A percentile compares a stretch with the other conserved stretches of the same genome.
phyloP scores from a whole-genome alignment of 768 basidiomycete species.

The Mycena kentingensis region DNA sequence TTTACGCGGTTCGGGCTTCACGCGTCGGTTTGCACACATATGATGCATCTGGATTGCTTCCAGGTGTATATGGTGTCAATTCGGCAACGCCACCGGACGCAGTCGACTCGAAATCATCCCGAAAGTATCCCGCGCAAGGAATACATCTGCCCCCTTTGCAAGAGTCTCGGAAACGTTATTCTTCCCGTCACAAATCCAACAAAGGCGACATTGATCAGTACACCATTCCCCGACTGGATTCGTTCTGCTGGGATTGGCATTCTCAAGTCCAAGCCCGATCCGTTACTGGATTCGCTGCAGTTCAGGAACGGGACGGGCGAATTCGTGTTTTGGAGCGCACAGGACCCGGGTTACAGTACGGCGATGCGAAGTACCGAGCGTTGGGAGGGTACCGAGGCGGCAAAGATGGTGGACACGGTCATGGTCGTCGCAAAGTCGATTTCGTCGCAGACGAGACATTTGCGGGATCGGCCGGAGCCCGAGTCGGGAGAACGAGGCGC shows the following conservation, averaged over 20 bases:
- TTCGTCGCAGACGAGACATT: constrained; percentile 82
- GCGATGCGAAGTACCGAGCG: constrained; percentile 55
- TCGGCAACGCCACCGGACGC: constrained; percentile 81
- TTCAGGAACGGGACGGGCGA: constrained; percentile 82
- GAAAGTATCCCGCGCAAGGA: constrained; percentile 93
- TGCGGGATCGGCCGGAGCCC: constrained; percentile 75
- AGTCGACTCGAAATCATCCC: constrained; percentile 90
- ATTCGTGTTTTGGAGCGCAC: constrained; percentile 86
- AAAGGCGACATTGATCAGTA: constrained; percentile 50
- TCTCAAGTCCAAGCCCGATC: constrained; percentile 79
- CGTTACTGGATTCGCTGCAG: constrained; percentile 69
- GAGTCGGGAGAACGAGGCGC: constrained; percentile 74
- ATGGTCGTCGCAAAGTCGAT: constrained; percentile 76
- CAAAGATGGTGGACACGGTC: constrained; percentile 87
- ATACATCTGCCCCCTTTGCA: constrained; percentile 96
- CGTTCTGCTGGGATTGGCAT: constrained; percentile 87
- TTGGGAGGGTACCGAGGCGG: constrained; percentile 56
- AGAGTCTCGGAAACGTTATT: constrained; percentile 92
- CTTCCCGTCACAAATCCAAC: constrained; percentile 71
- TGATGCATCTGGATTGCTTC: constrained; percentile 97
- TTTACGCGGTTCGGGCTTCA: constrained; percentile 85
- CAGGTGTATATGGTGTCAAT: constrained; percentile 86
- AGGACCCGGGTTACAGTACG: constrained; percentile 68
- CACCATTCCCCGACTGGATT: constrained; percentile 87
- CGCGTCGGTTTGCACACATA: constrained; percentile 88